Percentiles rank a stretch among this genome's conserved stretches.
Conservation (phyloP, 2,329 filamentous ascomycete species). For the Colletotrichum limetticola region DNA sequence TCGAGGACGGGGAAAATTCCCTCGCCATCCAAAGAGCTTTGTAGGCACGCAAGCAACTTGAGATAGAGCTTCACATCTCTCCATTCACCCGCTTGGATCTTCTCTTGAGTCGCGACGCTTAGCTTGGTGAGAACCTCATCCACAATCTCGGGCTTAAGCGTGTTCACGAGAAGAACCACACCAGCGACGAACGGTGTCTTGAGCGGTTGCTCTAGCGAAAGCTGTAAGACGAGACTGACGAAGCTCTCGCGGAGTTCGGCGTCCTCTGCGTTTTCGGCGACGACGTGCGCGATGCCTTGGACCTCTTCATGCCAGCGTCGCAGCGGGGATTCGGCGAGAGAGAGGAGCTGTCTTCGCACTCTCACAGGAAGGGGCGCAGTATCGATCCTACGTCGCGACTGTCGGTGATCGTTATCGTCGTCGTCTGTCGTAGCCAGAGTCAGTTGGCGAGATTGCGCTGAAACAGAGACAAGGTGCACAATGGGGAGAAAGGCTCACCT, state of each 20-base stretch:
- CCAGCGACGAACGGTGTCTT: conserved; percentile 97
- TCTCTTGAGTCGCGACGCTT: conserved; percentile 70
- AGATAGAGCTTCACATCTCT: conserved; percentile 90
- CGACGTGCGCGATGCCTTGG: conserved; percentile 76
- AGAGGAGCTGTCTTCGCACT: conserved; percentile 81
- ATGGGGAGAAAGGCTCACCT: conserved; percentile 65
- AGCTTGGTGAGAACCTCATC: conserved; percentile 75
- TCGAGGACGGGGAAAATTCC: conserved; percentile 88
- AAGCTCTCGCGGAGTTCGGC: conserved; percentile 80
- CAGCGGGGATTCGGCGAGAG: conserved; percentile 84
- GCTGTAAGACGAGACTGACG: conserved; percentile 77
- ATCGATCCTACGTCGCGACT: conserved; percentile 75
- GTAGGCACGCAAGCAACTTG: conserved; percentile 89
- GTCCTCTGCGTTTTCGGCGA: conserved; percentile 88
- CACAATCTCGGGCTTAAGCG: conserved; percentile 79
- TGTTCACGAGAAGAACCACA: conserved; percentile 83
- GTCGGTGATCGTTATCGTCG: conserved; percentile 79
- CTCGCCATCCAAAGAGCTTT: conserved; percentile 82
- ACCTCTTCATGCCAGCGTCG: conserved; percentile 84
- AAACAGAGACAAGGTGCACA: conserved; percentile 1
- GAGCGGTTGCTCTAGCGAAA: conserved; percentile 90
- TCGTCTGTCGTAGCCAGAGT: conserved; percentile 65
- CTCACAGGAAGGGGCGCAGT: conserved; percentile 75
- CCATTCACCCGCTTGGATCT: conserved; percentile 82
- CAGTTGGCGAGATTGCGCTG: conserved; percentile 8